Conservation (phyloP, 805 yeast genomes). For the Candida michaelii region DNA sequence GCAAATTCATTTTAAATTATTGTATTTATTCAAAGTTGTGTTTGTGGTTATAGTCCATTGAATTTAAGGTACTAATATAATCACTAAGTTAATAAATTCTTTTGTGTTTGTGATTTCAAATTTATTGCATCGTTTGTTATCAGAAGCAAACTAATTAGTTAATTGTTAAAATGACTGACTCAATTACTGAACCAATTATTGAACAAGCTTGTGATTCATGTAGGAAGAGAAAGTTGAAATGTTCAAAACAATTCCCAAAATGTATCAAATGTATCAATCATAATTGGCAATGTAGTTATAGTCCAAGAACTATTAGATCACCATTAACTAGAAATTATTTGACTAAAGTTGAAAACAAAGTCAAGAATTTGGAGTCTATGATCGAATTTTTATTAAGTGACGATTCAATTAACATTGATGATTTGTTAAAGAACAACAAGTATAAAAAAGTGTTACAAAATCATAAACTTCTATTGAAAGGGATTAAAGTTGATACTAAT, state of each 20-base stretch:
- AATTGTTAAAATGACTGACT: not conserved
- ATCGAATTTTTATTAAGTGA: constrained; percentile 33
- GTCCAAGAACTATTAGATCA: constrained; percentile 75
- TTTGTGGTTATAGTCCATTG: not conserved
- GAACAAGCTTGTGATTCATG: constrained; percentile 82
- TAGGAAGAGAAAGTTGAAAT: constrained; percentile 72
- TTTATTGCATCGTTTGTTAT: too few species aligned
- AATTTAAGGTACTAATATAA: not conserved
- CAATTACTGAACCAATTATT: constrained; percentile 22
- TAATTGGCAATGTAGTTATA: constrained; percentile 72
- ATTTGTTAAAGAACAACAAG: constrained; percentile 14
- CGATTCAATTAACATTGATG: constrained; percentile 19
- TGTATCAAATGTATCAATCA: constrained; percentile 75
- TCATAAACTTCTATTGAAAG: constrained; percentile 6
- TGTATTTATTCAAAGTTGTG: not conserved
- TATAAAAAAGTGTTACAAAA: constrained; percentile 16
- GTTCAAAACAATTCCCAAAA: constrained; percentile 75
- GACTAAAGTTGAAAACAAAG: constrained; percentile 65
- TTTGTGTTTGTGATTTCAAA: too few species aligned
- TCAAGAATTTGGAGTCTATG: constrained; percentile 29
- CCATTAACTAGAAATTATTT: constrained; percentile 81
- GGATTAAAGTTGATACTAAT: not conserved
- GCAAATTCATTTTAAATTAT: too few species aligned
- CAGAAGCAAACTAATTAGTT: too few species aligned
- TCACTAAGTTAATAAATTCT: too few species aligned